Percentiles rank a stretch among this genome's conserved stretches.
Conservation (phyloP, 2,329 filamentous ascomycete species). For the Neophaeococcomyces aloes region DNA sequence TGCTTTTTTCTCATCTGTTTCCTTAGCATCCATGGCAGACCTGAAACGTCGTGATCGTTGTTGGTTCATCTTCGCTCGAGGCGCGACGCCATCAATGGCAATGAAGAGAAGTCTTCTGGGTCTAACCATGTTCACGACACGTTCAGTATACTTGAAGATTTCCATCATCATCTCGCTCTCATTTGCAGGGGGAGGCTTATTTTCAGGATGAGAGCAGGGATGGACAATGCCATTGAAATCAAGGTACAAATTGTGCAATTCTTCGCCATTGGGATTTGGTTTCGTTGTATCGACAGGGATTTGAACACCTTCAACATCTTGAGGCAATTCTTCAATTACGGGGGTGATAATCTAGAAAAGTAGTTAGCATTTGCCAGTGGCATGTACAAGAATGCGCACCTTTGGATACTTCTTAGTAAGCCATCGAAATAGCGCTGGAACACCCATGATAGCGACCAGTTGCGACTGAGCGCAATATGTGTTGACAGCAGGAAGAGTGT, state of each 20-base stretch:
- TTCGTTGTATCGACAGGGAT: conserved; percentile 76
- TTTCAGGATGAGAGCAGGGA: conserved; percentile 95
- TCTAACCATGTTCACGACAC: conserved; percentile 96
- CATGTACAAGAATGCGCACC: conserved; percentile 14
- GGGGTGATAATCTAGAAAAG: conserved; percentile 60
- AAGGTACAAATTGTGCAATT: conserved; percentile 94
- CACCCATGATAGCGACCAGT: conserved; percentile 58
- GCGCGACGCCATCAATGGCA: conserved; percentile 92
- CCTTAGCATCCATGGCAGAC: conserved; percentile 83
- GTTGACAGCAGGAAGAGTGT: neutral
- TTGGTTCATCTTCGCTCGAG: conserved; percentile 98
- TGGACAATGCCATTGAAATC: conserved; percentile 99
- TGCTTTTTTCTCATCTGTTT: conserved; percentile 84
- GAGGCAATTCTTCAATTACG: conserved; percentile 75
- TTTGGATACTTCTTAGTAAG: conserved; percentile 95
- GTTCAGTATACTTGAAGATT: conserved; percentile 96
- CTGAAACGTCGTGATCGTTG: conserved; percentile 93
- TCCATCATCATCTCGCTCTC: conserved; percentile 99
- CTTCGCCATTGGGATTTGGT: conserved; percentile 92
- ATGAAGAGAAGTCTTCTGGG: conserved; percentile 95
- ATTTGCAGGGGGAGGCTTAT: conserved; percentile 76
- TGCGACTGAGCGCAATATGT: neutral
- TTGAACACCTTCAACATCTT: conserved; percentile 69
- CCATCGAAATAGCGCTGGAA: conserved; percentile 91
- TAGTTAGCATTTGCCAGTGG: neutral